phyloP scores from a whole-genome alignment of 2,329 filamentous ascomycete genomes.

The Cryphonectria japonica region DNA sequence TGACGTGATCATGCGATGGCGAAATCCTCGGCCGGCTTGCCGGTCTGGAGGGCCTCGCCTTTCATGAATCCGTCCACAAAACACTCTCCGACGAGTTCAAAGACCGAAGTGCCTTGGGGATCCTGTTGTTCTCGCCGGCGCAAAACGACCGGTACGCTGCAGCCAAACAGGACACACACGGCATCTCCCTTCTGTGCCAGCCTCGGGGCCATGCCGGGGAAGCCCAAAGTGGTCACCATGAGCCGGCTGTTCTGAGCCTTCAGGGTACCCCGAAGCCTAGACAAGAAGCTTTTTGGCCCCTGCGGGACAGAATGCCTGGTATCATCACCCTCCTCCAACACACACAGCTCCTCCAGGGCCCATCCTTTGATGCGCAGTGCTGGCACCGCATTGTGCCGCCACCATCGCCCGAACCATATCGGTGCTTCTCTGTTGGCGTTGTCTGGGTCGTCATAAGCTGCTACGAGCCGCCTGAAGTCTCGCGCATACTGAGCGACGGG shows the following conservation, averaged over 20 bases:
- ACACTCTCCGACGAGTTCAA: constrained; percentile 18
- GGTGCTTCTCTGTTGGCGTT: neutral
- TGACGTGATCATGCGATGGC: neutral
- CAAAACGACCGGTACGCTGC: constrained; percentile 15
- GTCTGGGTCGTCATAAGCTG: neutral
- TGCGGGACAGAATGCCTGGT: neutral
- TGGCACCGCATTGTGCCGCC: constrained; percentile 3
- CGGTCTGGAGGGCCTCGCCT: constrained; percentile 13
- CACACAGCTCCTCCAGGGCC: neutral
- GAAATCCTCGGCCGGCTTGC: constrained; percentile 5
- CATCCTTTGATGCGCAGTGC: constrained; percentile 8
- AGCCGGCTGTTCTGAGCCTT: constrained; percentile 6
- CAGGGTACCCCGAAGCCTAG: constrained; percentile 14
- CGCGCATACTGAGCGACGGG: constrained; percentile 6
- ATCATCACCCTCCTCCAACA: rapidly evolving
- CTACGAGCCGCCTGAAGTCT: constrained; percentile 11
- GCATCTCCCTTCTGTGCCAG: constrained; percentile 18
- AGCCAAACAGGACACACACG: constrained; percentile 21
- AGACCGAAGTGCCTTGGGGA: neutral
- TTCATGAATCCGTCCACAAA: constrained; percentile 22
- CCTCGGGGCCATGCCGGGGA: constrained; percentile 13
- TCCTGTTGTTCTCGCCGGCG: neutral
- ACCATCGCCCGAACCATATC: constrained; percentile 12
- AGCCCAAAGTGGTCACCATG: constrained; percentile 15
- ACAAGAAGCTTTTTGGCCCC: constrained; percentile 13